Conservation (phyloP, 371 early-diverging fungal genomes). For the Apophysomyces variabilis region DNA sequence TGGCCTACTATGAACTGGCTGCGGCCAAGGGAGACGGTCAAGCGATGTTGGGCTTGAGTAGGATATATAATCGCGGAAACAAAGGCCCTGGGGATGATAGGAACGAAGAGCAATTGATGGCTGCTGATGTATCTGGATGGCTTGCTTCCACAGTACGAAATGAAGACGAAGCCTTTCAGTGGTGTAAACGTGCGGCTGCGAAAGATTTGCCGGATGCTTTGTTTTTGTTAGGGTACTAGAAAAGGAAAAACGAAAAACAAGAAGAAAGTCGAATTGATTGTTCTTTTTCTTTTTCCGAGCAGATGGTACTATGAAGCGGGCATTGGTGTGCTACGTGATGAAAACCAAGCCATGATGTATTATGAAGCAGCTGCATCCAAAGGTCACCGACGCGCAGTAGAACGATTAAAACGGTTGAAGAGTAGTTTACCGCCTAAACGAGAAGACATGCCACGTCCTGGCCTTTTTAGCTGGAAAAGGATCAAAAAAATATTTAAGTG, state of each 20-base stretch:
- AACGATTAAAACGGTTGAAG: background rate
- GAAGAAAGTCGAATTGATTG: background rate
- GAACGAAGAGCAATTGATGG: slow-evolving; percentile 23
- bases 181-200: slow-evolving; percentile 15
- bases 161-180: slow-evolving; percentile 28
- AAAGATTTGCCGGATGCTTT: slow-evolving; percentile 11
- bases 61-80: slow-evolving; percentile 41
- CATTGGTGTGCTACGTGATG: slow-evolving; percentile 14
- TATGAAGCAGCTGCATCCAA: slow-evolving; percentile 21
- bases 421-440: background rate
- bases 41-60: slow-evolving; percentile 41
- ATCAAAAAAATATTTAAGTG: background rate
- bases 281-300: background rate
- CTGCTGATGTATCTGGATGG: slow-evolving; percentile 17
- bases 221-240: slow-evolving; percentile 14
- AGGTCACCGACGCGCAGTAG: slow-evolving; percentile 14
- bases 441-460: background rate
- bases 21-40: slow-evolving; percentile 27
- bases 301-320: slow-evolving; percentile 24
- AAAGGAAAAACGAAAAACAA: background rate
- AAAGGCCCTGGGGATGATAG: slow-evolving; percentile 35
- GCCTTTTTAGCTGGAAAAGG: background rate
- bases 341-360: slow-evolving; percentile 12
- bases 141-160: slow-evolving; percentile 19
- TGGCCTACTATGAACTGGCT: slow-evolving; percentile 33